Percentiles rank a stretch among this genome's conserved stretches.
Conservation (phyloP, 495 filamentous ascomycete genomes). For the Sporormia fimetaria region DNA sequence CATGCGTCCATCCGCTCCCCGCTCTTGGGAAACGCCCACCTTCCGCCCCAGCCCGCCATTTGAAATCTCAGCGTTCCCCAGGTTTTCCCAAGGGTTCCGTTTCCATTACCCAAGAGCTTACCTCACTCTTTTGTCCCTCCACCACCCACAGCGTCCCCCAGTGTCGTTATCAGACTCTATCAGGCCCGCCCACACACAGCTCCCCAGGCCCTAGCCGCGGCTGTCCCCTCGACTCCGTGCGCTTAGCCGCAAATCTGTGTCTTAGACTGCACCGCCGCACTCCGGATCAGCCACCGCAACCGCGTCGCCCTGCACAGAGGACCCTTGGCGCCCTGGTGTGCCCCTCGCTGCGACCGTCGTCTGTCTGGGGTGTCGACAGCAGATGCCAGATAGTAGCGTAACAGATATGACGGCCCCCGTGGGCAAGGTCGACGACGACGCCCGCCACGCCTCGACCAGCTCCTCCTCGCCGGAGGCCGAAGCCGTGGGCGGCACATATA, state of each 20-base stretch:
- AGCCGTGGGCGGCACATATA: conserved; percentile 44
- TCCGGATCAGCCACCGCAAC: no score
- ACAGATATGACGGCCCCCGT: conserved; percentile 29
- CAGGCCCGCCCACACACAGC: conserved; percentile 22
- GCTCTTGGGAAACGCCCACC: no score
- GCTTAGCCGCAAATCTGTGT: no score
- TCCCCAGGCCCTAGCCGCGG: conserved; percentile 11
- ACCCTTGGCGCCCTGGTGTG: conserved; percentile 24
- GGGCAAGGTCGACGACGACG: conserved; percentile 27
- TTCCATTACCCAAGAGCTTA: conserved; percentile 36
- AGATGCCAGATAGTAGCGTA: conserved; percentile 29
- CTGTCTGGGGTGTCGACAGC: conserved; percentile 30
- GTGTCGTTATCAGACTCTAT: conserved; percentile 27
- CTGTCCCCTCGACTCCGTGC: conserved; percentile 12
- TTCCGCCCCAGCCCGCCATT: conserved; percentile 17
- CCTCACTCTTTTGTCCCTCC: conserved; percentile 27
- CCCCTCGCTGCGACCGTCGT: conserved; percentile 22
- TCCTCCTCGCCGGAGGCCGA: conserved; percentile 40
- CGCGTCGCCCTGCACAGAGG: no score
- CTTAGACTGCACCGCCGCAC: neutral
- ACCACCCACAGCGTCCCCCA: conserved; percentile 18
- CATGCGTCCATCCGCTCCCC: no score
- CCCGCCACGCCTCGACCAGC: conserved; percentile 31
- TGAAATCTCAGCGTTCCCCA: conserved; percentile 21
- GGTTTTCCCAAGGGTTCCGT: conserved; percentile 14